phyloP scores from a whole-genome alignment of 1,139 yeast species.

The Sugiyamaella neomexicana region DNA sequence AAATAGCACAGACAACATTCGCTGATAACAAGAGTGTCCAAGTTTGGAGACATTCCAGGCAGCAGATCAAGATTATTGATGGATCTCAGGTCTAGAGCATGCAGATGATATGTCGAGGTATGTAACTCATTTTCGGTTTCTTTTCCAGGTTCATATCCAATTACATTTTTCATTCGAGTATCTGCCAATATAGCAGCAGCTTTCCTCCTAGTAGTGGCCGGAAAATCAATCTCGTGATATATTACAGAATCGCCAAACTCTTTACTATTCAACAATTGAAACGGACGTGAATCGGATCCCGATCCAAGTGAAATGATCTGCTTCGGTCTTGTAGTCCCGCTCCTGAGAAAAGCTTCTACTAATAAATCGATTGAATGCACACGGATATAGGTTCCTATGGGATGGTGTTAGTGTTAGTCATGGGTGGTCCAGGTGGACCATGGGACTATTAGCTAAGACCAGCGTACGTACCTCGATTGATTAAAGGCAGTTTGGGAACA shows the following conservation, averaged over 20 bases:
- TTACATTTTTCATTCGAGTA: not conserved
- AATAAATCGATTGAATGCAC: constrained; percentile 61
- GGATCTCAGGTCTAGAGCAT: constrained; percentile 57
- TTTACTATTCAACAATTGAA: constrained; percentile 45
- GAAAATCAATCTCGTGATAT: constrained; percentile 77
- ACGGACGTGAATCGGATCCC: constrained; percentile 91
- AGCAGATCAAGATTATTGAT: constrained; percentile 25
- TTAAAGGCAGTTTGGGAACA: constrained; percentile 67
- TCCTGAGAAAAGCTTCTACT: constrained; percentile 49
- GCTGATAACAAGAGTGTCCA: constrained; percentile 73
- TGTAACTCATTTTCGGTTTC: constrained; percentile 40
- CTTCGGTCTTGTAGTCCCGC: constrained; percentile 20
- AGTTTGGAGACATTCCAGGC: constrained; percentile 40
- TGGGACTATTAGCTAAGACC: not conserved
- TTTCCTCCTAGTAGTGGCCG: constrained; percentile 61
- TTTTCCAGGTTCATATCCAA: not conserved
- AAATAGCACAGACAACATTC: constrained; percentile 91
- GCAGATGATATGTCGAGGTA: constrained; percentile 52
- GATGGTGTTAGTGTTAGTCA: constrained; percentile 11
- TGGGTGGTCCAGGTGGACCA: not conserved
- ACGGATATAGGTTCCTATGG: constrained; percentile 70
- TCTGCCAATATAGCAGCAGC: constrained; percentile 1
- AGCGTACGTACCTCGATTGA: constrained; percentile 51
- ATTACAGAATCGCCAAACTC: constrained; percentile 35
- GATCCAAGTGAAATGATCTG: constrained; percentile 87